Evolutionary conservation across 768 basidiomycete genomes (phyloP).

Genomic region (Leccinum subtestaceum): DNA sequence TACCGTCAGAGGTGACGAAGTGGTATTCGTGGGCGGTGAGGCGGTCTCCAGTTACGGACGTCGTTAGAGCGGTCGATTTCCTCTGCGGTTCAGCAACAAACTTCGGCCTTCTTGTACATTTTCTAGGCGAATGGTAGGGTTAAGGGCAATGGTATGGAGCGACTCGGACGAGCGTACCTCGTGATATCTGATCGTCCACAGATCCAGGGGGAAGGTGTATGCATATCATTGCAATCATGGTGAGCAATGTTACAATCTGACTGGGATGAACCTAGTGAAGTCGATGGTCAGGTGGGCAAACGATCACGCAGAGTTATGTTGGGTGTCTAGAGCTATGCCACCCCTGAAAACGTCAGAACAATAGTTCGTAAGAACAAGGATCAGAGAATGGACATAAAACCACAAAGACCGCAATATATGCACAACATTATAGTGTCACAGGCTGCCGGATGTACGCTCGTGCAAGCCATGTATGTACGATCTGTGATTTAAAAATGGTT

Average conservation of each 20-base stretch:
- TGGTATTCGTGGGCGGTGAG: constrained; percentile 77
- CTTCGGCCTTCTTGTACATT: constrained; percentile 94
- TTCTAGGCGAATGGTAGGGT: constrained; percentile 36
- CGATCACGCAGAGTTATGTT: too few species aligned
- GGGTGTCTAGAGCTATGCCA: too few species aligned
- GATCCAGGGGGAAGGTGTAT: background rate
- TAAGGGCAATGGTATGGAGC: background rate
- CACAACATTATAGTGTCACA: too few species aligned
- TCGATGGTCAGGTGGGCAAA: too few species aligned
- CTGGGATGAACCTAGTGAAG: constrained; percentile 4
- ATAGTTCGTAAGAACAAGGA: too few species aligned
- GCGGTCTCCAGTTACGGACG: constrained; percentile 75
- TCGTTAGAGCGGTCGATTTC: constrained; percentile 90
- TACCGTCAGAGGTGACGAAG: constrained; percentile 92
- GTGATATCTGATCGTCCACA: constrained; percentile 45
- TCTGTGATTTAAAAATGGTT: background rate
- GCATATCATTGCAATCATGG: background rate
- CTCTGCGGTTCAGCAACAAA: constrained; percentile 90
- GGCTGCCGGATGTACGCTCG: background rate
- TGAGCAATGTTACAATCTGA: constrained; percentile 2
- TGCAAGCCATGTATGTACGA: background rate
- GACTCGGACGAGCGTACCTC: constrained; percentile 53
- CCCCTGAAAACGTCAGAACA: too few species aligned
- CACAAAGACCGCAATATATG: too few species aligned
- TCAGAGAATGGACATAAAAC: too few species aligned